phyloP scores from a whole-genome alignment of 2,329 filamentous ascomycete genomes.

The Sphaerulina populicola region DNA sequence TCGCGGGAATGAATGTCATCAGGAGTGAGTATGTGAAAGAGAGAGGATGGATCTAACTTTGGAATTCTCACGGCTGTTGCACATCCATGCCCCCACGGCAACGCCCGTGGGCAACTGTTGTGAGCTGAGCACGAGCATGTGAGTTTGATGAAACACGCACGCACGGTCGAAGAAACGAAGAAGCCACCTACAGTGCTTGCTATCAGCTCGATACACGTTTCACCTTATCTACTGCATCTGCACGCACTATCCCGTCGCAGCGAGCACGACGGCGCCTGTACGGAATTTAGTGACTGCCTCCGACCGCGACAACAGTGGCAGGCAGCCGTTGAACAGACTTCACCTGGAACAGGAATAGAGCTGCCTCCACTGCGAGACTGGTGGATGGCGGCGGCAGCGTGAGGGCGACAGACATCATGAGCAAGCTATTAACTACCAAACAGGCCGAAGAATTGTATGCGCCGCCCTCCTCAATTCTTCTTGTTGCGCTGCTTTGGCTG shows the following conservation, averaged over 20 bases:
- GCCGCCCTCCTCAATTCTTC: constrained; percentile 10
- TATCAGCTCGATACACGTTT: not conserved
- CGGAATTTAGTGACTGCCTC: not conserved
- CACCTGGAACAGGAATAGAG: not conserved
- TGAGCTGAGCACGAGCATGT: not conserved
- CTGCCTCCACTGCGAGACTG: not conserved
- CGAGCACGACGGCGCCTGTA: not conserved
- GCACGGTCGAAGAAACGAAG: too few relatives aligned
- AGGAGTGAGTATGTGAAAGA: too few relatives aligned
- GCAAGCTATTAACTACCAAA: constrained; percentile 63
- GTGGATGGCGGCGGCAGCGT: constrained; percentile 21
- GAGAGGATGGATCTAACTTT: too few relatives aligned
- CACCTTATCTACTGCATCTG: not conserved
- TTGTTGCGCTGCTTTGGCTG: constrained; percentile 22
- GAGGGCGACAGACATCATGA: constrained; percentile 46
- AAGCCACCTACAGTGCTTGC: not conserved
- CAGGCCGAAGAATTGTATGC: constrained; percentile 85
- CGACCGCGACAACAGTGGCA: not conserved
- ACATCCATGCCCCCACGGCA: too few relatives aligned
- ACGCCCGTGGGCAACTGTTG: too few relatives aligned
- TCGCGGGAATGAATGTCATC: too few relatives aligned
- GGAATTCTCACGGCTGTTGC: too few relatives aligned
- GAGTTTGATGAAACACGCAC: not conserved
- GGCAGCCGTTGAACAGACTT: not conserved
- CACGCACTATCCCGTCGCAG: not conserved